Percentiles rank a stretch among this genome's conserved stretches.
phyloP scores from a whole-genome alignment of 352 stramenopile genomes.

The Phytophthora foliorum region DNA sequence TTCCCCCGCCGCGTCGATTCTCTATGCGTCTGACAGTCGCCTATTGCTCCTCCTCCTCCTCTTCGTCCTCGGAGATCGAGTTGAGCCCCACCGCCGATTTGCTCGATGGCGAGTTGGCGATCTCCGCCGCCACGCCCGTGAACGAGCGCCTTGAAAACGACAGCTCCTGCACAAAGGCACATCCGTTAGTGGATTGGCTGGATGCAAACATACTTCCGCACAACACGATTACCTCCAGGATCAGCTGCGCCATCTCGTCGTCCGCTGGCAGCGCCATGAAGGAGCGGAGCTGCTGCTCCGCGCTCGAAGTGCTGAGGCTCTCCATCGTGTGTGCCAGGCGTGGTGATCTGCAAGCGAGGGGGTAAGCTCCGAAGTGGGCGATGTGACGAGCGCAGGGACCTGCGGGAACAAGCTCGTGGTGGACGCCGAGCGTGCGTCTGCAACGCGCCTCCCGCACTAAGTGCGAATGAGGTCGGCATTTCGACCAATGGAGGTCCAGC shows the following conservation, averaged over 20 bases:
- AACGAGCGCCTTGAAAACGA: slow-evolving; percentile 68
- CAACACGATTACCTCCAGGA: slow-evolving; percentile 61
- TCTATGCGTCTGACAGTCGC: slow-evolving; percentile 21
- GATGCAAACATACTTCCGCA: not conserved
- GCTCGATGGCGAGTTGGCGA: slow-evolving; percentile 69
- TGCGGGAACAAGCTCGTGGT: too few relatives aligned
- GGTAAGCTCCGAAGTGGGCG: slow-evolving; percentile 31
- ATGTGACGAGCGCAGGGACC: slow-evolving; percentile 28
- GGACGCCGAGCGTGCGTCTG: too few relatives aligned
- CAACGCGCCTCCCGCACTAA: not conserved
- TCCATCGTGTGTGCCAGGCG: slow-evolving; percentile 42
- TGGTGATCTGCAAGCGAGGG: not conserved
- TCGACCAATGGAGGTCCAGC: too few relatives aligned
- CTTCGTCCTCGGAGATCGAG: slow-evolving; percentile 72
- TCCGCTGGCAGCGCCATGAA: slow-evolving; percentile 76
- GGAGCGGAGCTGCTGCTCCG: slow-evolving; percentile 76
- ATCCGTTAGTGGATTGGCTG: slow-evolving; percentile 12
- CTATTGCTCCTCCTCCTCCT: slow-evolving; percentile 58
- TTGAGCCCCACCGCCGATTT: slow-evolving; percentile 65
- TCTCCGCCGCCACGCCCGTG: slow-evolving; percentile 64
- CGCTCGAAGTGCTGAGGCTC: slow-evolving; percentile 38
- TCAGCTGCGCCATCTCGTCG: slow-evolving; percentile 81
- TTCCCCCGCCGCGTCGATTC: slow-evolving; percentile 14
- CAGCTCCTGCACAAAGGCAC: slow-evolving; percentile 50
- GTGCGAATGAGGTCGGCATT: not conserved